phyloP scores from a whole-genome alignment of 2,329 filamentous ascomycete genomes.

The Botrytis tulipae region DNA sequence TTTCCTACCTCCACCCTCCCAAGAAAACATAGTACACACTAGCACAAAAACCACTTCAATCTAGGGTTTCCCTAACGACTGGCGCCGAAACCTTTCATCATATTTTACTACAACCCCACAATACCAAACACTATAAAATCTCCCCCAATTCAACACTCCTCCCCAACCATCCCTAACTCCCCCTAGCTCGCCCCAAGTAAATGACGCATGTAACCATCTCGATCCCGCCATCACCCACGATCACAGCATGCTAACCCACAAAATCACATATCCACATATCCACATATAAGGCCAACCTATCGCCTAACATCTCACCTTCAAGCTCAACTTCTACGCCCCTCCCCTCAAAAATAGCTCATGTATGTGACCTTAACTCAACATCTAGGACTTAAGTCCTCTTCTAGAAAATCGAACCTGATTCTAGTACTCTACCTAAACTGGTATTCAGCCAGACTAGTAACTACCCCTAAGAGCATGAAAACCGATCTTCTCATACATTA shows the following conservation, averaged over 20 bases:
- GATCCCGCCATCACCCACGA: no score
- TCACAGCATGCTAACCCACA: background rate
- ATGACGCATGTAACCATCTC: background rate
- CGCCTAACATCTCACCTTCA: background rate
- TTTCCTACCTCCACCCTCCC: background rate
- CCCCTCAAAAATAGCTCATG: no score
- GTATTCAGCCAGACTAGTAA: rapidly evolving
- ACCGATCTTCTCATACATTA: no score
- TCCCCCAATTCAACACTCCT: background rate
- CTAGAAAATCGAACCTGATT: no score
- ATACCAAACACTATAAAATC: background rate
- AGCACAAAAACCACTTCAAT: background rate
- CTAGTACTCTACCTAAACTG: no score
- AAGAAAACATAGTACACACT: background rate
- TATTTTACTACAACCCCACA: background rate
- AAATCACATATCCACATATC: background rate
- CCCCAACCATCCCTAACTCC: no score
- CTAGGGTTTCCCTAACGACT: background rate
- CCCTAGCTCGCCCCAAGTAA: background rate
- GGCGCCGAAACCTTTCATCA: background rate
- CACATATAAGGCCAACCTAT: background rate
- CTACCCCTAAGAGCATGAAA: no score
- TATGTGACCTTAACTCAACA: no score
- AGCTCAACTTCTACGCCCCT: background rate
- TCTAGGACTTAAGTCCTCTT: no score